Percentiles rank a stretch among this genome's conserved stretches.
These are phyloP conservation scores for Phytophthora macrochlamydospora DNA, from an alignment of 352 stramenopile species.

Conservation along the genomic window DNA sequence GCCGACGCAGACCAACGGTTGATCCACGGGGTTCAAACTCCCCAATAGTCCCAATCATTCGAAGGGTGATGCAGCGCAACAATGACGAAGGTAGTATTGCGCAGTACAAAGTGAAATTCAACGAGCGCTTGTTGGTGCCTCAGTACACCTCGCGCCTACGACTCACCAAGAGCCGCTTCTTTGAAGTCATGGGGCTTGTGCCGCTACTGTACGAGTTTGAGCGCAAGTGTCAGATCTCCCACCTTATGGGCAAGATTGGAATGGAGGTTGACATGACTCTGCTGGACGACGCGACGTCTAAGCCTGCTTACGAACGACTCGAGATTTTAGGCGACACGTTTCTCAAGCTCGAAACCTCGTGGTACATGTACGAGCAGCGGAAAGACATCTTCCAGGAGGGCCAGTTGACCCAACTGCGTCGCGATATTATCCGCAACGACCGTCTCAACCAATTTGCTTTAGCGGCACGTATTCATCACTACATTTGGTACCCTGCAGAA, in stretches of 20 bases:
- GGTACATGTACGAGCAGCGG: conserved; percentile 82
- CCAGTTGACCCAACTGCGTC: conserved; percentile 69
- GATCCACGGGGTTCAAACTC: conserved; percentile 74
- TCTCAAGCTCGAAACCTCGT: conserved; percentile 86
- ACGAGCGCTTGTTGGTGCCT: conserved; percentile 78
- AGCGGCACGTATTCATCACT: conserved; percentile 62
- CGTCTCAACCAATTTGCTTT: conserved; percentile 79
- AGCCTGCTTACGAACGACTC: conserved; percentile 80
- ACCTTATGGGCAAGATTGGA: conserved; percentile 83
- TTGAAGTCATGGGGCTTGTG: conserved; percentile 84
- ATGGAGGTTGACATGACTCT: conserved; percentile 77
- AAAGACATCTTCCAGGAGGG: conserved; percentile 78
- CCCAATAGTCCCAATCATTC: conserved; percentile 84
- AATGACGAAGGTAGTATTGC: conserved; percentile 63
- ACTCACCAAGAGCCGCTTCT: conserved; percentile 72
- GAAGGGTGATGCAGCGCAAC: conserved; percentile 82
- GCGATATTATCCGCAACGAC: conserved; percentile 89
- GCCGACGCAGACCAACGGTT: conserved; percentile 64
- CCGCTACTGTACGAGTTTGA: conserved; percentile 89
- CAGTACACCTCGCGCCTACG: conserved; percentile 72
- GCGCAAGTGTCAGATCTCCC: conserved; percentile 87
- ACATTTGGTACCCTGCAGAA: conserved; percentile 78
- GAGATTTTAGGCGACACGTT: conserved; percentile 88
- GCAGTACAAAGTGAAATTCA: conserved; percentile 64
- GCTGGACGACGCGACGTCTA: conserved; percentile 84